A percentile compares a stretch with the other conserved stretches of the same genome.
phyloP scores from a whole-genome alignment of 2,329 filamentous ascomycete species.

The Pestalotiopsis sp. region DNA sequence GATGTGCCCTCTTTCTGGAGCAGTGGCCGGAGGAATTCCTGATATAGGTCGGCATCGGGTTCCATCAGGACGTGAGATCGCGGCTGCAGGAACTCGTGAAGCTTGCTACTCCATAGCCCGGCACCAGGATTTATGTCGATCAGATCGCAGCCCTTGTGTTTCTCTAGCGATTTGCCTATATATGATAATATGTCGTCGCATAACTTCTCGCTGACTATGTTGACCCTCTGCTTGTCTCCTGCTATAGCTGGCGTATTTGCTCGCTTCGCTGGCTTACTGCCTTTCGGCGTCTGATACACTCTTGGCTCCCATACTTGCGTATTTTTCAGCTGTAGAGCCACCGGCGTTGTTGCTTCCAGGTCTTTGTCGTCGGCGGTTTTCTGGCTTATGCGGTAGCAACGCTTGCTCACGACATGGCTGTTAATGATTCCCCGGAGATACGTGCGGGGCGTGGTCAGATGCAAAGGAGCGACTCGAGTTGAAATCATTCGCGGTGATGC shows the following conservation, averaged over 20 bases:
- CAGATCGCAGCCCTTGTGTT: conserved; percentile 78
- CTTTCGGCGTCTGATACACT: no score
- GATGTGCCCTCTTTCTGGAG: conserved; percentile 48
- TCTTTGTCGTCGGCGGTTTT: neutral
- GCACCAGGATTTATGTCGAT: conserved; percentile 83
- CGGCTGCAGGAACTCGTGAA: conserved; percentile 76
- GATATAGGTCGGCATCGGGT: conserved; percentile 60
- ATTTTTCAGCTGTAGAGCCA: conserved; percentile 20
- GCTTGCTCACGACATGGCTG: neutral
- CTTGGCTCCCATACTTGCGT: neutral
- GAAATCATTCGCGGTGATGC: conserved; percentile 10
- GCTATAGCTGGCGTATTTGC: neutral
- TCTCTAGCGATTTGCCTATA: conserved; percentile 67
- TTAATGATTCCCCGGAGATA: neutral
- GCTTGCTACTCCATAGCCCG: conserved; percentile 76
- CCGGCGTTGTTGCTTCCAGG: conserved; percentile 12
- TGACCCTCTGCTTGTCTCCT: conserved; percentile 46
- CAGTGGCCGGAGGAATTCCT: conserved; percentile 62
- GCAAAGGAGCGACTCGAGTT: conserved; percentile 9
- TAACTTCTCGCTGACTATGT: conserved; percentile 53
- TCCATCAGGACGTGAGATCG: conserved; percentile 85
- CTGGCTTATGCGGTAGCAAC: neutral
- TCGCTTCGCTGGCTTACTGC: neutral
- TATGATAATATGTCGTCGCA: conserved; percentile 70
- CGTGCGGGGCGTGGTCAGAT: neutral